phyloP scores from a whole-genome alignment of 2,329 filamentous ascomycete genomes.

The Alternaria arbusti region DNA sequence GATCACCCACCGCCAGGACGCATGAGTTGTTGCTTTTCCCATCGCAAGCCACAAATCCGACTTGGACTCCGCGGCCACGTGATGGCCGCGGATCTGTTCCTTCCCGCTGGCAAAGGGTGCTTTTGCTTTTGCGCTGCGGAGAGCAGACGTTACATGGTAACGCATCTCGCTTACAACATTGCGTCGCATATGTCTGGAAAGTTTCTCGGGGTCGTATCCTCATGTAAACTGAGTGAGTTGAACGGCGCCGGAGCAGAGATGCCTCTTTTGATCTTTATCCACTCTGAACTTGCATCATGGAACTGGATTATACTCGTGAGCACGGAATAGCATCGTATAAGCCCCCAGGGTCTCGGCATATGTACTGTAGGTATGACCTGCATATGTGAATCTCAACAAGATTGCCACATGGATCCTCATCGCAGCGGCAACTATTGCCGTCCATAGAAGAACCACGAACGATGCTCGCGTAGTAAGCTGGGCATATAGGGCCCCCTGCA shows the following conservation, averaged over 20 bases:
- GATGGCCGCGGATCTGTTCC: background rate
- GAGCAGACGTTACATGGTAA: background rate
- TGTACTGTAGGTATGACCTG: background rate
- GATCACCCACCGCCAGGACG: background rate
- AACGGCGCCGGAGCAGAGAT: conserved; percentile 1
- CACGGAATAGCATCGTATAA: background rate
- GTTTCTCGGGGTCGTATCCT: background rate
- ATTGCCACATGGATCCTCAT: background rate
- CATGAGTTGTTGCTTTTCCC: background rate
- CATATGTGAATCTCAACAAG: background rate
- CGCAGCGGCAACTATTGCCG: background rate
- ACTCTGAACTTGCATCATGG: background rate
- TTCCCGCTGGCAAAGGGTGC: background rate
- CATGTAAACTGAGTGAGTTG: background rate
- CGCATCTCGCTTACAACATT: background rate
- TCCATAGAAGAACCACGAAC: background rate
- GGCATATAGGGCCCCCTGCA: background rate
- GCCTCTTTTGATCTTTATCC: background rate
- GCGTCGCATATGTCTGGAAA: background rate
- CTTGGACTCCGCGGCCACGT: background rate
- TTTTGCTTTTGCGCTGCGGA: conserved; percentile 1
- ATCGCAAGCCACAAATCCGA: background rate
- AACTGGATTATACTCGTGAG: background rate
- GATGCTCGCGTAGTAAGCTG: background rate
- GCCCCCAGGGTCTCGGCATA: background rate